phyloP scores from a whole-genome alignment of 805 yeast species.

The Metschnikowia peoriensis region DNA sequence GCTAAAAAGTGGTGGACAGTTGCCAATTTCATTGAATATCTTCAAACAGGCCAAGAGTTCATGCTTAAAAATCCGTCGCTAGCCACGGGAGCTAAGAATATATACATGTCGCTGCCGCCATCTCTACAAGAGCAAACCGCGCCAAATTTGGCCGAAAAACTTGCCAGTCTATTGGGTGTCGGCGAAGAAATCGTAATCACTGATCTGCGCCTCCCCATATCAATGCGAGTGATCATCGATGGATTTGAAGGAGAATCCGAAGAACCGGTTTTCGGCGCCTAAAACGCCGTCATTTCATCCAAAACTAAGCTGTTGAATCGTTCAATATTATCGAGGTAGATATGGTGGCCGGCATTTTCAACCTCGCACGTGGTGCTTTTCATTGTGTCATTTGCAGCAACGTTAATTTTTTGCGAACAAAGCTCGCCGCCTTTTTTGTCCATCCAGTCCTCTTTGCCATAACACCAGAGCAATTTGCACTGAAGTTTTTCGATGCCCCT shows the following conservation, averaged over 20 bases:
- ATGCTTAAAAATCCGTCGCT: constrained; percentile 46
- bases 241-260: constrained; percentile 23
- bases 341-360: constrained; percentile 69
- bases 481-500: constrained; percentile 50
- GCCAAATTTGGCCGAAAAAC: constrained; percentile 36
- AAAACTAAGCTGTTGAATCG: constrained; percentile 52
- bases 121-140: constrained; percentile 45
- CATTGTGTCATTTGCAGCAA: constrained; percentile 9
- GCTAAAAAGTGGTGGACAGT: constrained; percentile 30
- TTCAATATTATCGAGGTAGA: constrained; percentile 65
- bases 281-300: constrained; percentile 45
- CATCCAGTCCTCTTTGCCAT: constrained; percentile 77
- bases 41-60: constrained; percentile 29
- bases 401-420: constrained; percentile 35
- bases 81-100: constrained; percentile 34
- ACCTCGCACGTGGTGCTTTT: constrained; percentile 39
- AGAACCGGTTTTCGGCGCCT: constrained; percentile 17
- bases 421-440: constrained; percentile 48
- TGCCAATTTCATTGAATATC: constrained; percentile 37
- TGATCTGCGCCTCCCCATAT: constrained; percentile 51
- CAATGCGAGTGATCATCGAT: constrained; percentile 25
- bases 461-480: constrained; percentile 75
- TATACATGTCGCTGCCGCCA: constrained; percentile 50
- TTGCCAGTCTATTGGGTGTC: constrained; percentile 35
- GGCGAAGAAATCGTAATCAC: constrained; percentile 55